Base-by-base conservation (phyloP, 2,329 filamentous ascomycete species). In the Fusarium stilboides region DNA sequence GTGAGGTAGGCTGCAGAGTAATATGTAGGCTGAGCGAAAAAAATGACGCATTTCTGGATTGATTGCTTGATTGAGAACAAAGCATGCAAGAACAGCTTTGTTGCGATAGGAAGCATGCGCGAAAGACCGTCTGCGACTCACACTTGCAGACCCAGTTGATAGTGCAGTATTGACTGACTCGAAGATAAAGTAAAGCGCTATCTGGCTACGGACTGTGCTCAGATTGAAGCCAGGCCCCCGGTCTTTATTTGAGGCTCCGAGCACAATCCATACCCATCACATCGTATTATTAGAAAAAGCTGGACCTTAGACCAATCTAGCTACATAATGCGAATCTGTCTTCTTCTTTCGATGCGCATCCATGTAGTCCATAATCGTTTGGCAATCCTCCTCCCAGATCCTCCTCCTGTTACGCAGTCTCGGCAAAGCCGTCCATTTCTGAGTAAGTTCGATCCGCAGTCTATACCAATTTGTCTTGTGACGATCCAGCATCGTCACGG, bases 341-440 rank as follows among this genome's bases (percentile, higher is more conserved):
- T 13, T 34, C 40, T 64, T 13, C 8, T n/a, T 37, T 24, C 50
- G 19, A 37, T 62, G 56, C 6, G 17, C 1, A 26, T 64, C 61
- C n/a, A 62, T 49, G 4, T 57, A n/a, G 24, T 62, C 31, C 8
- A 64, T 26, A n/a, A 62, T 64, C 8, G 40, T 43, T 6, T 62
- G 49, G 8, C 61, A 68, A 6, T 43, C 52, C 3, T 43, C 52
- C 3, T 54, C 26, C 64, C 64, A 68, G 6, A 68, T 64, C 6
- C 47, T 50, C 2, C 63, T 40, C 8, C 64, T 51, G 28, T 68
- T 68, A 6, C 14, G 46, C 17, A 67, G 7, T 3, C 63, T 57
- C 5, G 17, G 40, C 4, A 62, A 1, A 8, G 15, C 40, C 4
- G 9, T 22, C 50, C 31, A 33, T 5, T 53, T 20, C 17, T 36